Conservation (phyloP, 2,329 filamentous ascomycete species). For the Calcarisporium arbuscula region DNA sequence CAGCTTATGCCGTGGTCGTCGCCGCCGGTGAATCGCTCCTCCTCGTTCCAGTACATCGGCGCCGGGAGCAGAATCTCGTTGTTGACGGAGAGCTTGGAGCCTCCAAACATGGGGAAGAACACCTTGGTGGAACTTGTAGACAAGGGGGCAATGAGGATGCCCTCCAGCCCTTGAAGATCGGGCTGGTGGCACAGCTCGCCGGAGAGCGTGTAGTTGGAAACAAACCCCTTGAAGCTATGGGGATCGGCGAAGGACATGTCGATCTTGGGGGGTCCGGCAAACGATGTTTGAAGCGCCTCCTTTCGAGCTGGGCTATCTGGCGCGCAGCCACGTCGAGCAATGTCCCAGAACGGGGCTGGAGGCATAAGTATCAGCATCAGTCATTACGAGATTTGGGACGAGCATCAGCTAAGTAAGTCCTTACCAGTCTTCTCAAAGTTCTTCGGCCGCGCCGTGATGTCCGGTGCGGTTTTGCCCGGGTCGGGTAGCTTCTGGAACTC, state of each 20-base stretch:
- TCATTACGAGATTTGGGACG: not conserved
- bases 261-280: constrained; percentile 38
- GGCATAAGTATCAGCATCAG: constrained; percentile 7
- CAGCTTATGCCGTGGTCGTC: constrained; percentile 48
- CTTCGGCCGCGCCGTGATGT: constrained; percentile 30
- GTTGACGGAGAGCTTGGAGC: constrained; percentile 62
- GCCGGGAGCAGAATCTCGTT: constrained; percentile 65
- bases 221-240: constrained; percentile 50
- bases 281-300: constrained; percentile 34
- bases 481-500: constrained; percentile 37
- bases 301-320: constrained; percentile 55
- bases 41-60: constrained; percentile 61
- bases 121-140: constrained; percentile 49
- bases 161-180: constrained; percentile 55
- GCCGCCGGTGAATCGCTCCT: constrained; percentile 55
- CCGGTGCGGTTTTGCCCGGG: constrained; percentile 28
- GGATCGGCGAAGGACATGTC: constrained; percentile 37
- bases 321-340: constrained; percentile 53
- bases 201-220: constrained; percentile 55
- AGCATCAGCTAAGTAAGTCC: constrained; percentile 12
- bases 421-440: constrained; percentile 46
- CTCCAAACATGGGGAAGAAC: constrained; percentile 60
- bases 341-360: constrained; percentile 48
- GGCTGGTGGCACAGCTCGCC: constrained; percentile 61
- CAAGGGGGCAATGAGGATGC: constrained; percentile 57